Evolutionary conservation across 2,329 filamentous ascomycete genomes (phyloP), one percentile per base, ranked within the genome.

Genomic region (Zymoseptoria ardabiliae): DNA sequence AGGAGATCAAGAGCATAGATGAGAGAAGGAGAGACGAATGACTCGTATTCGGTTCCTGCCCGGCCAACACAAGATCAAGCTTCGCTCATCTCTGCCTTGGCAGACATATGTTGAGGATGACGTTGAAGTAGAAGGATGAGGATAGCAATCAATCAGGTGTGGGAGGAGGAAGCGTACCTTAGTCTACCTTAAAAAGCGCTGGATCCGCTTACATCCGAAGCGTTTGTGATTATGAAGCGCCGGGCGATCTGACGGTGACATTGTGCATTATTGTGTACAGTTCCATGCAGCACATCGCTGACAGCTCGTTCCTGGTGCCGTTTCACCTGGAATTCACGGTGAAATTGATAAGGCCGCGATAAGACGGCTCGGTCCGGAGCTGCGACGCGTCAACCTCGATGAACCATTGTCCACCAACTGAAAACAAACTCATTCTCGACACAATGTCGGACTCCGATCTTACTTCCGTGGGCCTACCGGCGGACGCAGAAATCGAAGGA

Each of bases 401-500:
- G 35, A 41, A 41, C 11, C 35, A 41, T 17, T 17, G 35, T 45
- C 35, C 13, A 45, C 35, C 13, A 17, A 10, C 17, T 11, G 35
- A 41, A 10, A 41, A 17, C 10, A 13, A 41, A 17, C 11, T 11
- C 35, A 45, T n/a, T 45, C 3, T 13, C 51, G 1, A 19, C 50
- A 61, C 54, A 54, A 69, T 69, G 65, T 69, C 67, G 10, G 67
- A 68, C 57, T 68, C 66, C 21, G 65, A 65, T 45, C 54, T 58
- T 20, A 65, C 66, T 2, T 55, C 57, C 20, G 63, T 55, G 50
- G 58, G 62, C 23, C 35, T 69, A 13, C 76, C 73, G 9, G 69
- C 74, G 11, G 72, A 78, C 55, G 65, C 65, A 4, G 63, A 66
- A 8, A 73, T 81, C 56, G 70, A 76, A 50, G 63, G 68, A 54